Percentiles rank a stretch among this genome's conserved stretches.
Evolutionary conservation across 1,284 basidiomycete species (phyloP).

Genomic region (Somion occarium): DNA sequence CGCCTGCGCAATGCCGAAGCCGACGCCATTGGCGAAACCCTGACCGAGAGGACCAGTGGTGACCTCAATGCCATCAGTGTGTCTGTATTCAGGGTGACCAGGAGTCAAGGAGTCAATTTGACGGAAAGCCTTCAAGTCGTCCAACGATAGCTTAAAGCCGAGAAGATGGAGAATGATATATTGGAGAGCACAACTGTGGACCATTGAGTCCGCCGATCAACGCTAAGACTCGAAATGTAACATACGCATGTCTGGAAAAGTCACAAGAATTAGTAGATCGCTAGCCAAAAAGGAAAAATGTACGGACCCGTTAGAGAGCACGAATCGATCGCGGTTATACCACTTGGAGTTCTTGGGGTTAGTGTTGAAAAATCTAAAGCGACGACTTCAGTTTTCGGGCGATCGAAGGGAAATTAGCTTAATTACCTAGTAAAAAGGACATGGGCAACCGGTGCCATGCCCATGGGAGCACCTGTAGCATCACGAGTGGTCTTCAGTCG

Average conservation of each 20-base stretch:
- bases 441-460: slow-evolving; percentile 87
- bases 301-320: slow-evolving; percentile 77
- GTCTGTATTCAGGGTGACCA: slow-evolving; percentile 86
- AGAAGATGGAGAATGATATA: slow-evolving; percentile 81
- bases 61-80: slow-evolving; percentile 93
- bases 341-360: slow-evolving; percentile 89
- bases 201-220: no score
- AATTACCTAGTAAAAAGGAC: slow-evolving; percentile 76
- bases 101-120: slow-evolving; percentile 88
- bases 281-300: background rate
- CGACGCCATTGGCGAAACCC: slow-evolving; percentile 90
- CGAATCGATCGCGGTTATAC: slow-evolving; percentile 89
- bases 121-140: slow-evolving; percentile 82
- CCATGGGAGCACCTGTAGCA: slow-evolving; percentile 78
- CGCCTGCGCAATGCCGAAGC: slow-evolving; percentile 89
- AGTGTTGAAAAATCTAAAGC: slow-evolving; percentile 71
- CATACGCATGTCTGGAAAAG: slow-evolving; percentile 60
- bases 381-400: slow-evolving; percentile 2
- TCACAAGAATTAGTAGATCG: background rate
- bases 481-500: slow-evolving; percentile 1
- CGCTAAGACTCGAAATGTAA: slow-evolving; percentile 13
- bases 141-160: slow-evolving; percentile 80
- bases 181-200: slow-evolving; percentile 85
- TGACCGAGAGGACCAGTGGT: slow-evolving; percentile 96
- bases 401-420: background rate